Percentiles rank a stretch among this genome's conserved stretches.
Evolutionary conservation across 257 asterid genomes (phyloP).

Genomic region (Salvia splendens): DNA sequence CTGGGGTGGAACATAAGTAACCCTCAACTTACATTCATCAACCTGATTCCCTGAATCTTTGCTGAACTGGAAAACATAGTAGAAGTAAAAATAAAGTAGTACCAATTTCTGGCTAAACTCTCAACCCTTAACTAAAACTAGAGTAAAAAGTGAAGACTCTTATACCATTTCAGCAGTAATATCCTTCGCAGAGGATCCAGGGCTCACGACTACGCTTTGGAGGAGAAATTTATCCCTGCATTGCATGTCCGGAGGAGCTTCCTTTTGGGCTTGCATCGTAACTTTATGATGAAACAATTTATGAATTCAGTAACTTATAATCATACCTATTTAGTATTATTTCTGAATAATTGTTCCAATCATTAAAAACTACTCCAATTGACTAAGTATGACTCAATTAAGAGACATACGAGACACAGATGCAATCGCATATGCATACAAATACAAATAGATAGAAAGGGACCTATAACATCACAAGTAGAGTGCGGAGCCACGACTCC

Average conservation of each 20-base stretch:
- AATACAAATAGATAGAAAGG: not conserved
- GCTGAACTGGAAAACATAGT: conserved; percentile 43
- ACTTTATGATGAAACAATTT: conserved; percentile 37
- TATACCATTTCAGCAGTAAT: conserved; percentile 69
- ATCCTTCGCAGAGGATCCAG: conserved; percentile 56
- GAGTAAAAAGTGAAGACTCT: too few species aligned
- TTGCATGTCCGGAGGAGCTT: conserved; percentile 72
- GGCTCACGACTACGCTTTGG: conserved; percentile 60
- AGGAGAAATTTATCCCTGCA: conserved; percentile 80
- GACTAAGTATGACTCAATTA: not conserved
- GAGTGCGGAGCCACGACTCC: conserved; percentile 62
- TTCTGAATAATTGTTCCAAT: too few species aligned
- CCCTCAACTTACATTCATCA: conserved; percentile 77
- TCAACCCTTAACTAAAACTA: too few species aligned
- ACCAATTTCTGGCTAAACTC: too few species aligned
- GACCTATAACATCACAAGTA: conserved; percentile 54
- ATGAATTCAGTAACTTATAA: too few species aligned
- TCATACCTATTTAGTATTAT: too few species aligned
- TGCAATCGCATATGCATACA: too few species aligned
- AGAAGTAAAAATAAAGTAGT: too few species aligned
- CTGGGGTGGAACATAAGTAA: conserved; percentile 65
- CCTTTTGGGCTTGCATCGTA: conserved; percentile 84
- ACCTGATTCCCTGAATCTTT: conserved; percentile 59
- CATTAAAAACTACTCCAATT: too few species aligned
- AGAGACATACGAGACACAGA: not conserved